Conservation (phyloP, 2,329 filamentous ascomycete species). For the Fusarium sp. region DNA sequence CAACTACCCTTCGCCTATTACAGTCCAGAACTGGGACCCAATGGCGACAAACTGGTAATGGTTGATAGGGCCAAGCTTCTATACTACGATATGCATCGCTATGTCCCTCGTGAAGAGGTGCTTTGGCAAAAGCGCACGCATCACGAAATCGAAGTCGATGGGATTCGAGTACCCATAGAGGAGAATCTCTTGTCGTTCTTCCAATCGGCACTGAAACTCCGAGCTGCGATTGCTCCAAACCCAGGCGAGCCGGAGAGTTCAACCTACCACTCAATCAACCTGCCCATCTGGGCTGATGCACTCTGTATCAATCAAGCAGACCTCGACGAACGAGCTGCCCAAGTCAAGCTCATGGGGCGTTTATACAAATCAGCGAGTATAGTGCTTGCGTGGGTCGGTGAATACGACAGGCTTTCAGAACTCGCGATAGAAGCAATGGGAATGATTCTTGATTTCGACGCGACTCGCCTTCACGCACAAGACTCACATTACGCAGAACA, state of each 20-base stretch:
- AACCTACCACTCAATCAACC: not conserved
- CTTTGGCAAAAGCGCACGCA: not conserved
- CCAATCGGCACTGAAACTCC: not conserved
- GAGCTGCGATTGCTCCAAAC: not conserved
- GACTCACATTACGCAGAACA: not conserved
- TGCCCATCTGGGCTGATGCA: not conserved
- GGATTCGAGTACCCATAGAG: not conserved
- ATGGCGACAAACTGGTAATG: not conserved
- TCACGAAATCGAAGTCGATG: not conserved
- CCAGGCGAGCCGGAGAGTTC: not conserved
- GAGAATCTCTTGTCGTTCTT: not conserved
- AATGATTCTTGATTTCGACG: not conserved
- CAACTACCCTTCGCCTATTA: not conserved
- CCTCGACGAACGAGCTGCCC: not conserved
- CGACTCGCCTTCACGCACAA: not conserved
- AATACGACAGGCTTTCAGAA: not conserved
- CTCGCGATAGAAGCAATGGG: not conserved
- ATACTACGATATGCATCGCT: not conserved
- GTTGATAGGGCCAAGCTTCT: not conserved
- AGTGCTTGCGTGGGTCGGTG: not conserved
- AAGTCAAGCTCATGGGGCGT: not conserved
- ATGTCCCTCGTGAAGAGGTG: not conserved
- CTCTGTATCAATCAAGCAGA: not conserved
- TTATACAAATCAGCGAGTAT: not conserved
- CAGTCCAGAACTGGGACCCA: not conserved